phyloP scores from a whole-genome alignment of 345 rosid genomes.

The Raphanus sativus region DNA sequence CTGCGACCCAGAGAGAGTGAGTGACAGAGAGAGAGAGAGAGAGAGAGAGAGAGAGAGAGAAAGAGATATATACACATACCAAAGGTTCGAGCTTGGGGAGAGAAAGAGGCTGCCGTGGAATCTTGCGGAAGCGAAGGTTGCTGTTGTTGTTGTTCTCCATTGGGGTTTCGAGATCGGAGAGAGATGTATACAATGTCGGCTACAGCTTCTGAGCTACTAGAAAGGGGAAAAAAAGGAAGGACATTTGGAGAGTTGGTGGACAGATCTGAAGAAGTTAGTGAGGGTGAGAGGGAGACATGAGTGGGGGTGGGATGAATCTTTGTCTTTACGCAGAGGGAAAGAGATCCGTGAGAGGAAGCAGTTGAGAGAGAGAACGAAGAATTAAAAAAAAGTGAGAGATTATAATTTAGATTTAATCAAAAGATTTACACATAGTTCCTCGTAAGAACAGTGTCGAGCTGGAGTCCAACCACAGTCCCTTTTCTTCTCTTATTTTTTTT shows the following conservation, averaged over 20 bases:
- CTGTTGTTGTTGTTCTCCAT: slow-evolving; percentile 34
- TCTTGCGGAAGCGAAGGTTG: slow-evolving; percentile 37
- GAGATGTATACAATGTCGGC: slow-evolving; percentile 23
- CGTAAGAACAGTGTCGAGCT: slow-evolving; percentile 1
- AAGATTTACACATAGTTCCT: background rate
- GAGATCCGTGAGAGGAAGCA: slow-evolving; percentile 41
- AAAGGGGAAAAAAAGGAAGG: background rate
- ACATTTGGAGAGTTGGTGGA: background rate
- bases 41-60: background rate
- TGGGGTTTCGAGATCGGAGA: background rate
- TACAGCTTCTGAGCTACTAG: slow-evolving; percentile 19
- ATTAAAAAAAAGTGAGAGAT: background rate
- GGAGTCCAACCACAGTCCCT: slow-evolving; percentile 37
- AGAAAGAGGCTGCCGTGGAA: slow-evolving; percentile 35
- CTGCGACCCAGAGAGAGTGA: slow-evolving; percentile 37
- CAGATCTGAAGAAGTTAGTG: slow-evolving; percentile 26
- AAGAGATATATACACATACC: slow-evolving; percentile 16
- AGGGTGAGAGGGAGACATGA: background rate
- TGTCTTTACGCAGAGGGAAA: slow-evolving; percentile 42
- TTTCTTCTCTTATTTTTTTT: background rate
- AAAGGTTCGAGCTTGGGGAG: slow-evolving; percentile 41
- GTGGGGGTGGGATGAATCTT: slow-evolving; percentile 27
- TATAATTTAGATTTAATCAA: background rate
- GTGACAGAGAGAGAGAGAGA: background rate
- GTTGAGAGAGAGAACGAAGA: slow-evolving; percentile 1